These are phyloP conservation scores for Agaricus subrufescens DNA, from an alignment of 768 basidiomycete genomes.

Conservation along the genomic window DNA sequence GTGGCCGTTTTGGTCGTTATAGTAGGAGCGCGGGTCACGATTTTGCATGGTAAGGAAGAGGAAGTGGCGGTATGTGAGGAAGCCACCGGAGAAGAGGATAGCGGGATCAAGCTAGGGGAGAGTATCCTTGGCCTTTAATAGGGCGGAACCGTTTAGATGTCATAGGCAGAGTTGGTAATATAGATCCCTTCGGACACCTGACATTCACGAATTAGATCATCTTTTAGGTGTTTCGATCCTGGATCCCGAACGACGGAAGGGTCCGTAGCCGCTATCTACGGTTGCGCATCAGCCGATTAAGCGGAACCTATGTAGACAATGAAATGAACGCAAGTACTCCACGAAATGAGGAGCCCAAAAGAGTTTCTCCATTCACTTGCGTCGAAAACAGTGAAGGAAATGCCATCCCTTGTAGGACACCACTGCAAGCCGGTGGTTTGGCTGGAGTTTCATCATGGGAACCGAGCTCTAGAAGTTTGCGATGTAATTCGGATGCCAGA, in stretches of 20 bases:
- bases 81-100: conserved; percentile 15
- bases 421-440: conserved; percentile 29
- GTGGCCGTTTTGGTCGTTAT: conserved; percentile 30
- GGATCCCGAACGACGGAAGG: conserved; percentile 38
- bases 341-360: conserved; percentile 18
- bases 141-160: conserved; percentile 37
- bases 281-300: conserved; percentile 25
- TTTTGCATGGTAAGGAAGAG: conserved; percentile 31
- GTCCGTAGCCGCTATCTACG: conserved; percentile 34
- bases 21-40: conserved; percentile 37
- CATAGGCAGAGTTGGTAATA: conserved; percentile 36
- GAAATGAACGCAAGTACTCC: conserved; percentile 9
- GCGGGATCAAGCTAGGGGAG: conserved; percentile 21
- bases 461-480: conserved; percentile 16
- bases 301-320: conserved; percentile 22
- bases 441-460: conserved; percentile 35
- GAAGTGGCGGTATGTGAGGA: conserved; percentile 8
- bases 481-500: conserved; percentile 30
- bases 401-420: conserved; percentile 20
- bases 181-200: conserved; percentile 11
- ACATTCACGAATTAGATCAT: conserved; percentile 34
- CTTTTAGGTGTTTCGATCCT: conserved; percentile 30
- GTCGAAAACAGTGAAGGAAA: conserved; percentile 26
- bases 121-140: conserved; percentile 37
- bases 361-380: conserved; percentile 28